Evolutionary conservation across 1,284 basidiomycete species (phyloP).

Genomic region (Anthracocystis walkeri): DNA sequence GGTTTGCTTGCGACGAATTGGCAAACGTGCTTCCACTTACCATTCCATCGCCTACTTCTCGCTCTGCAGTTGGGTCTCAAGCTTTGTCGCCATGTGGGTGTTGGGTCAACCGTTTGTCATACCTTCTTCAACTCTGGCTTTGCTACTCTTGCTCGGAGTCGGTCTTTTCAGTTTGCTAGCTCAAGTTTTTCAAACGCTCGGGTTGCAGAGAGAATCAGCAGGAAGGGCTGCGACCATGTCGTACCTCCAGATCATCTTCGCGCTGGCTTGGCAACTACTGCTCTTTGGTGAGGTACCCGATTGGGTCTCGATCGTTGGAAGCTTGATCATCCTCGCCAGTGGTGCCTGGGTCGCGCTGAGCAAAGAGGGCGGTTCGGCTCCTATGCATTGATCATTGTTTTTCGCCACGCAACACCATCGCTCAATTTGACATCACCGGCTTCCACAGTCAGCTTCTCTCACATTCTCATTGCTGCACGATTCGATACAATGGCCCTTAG

Average conservation of each 20-base stretch:
- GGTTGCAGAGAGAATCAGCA: constrained; percentile 54
- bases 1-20: constrained; percentile 78
- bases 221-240: constrained; percentile 50
- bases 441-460: no score
- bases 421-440: no score
- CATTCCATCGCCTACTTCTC: constrained; percentile 80
- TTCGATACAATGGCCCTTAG: neutral
- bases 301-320: constrained; percentile 37
- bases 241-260: constrained; percentile 53
- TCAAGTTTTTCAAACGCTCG: constrained; percentile 55
- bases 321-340: constrained; percentile 42
- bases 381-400: constrained; percentile 25
- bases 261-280: constrained; percentile 40
- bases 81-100: constrained; percentile 69
- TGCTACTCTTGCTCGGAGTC: constrained; percentile 39
- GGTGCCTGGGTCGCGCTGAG: constrained; percentile 44
- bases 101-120: constrained; percentile 42
- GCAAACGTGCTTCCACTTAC: constrained; percentile 79
- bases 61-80: constrained; percentile 75
- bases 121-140: constrained; percentile 26
- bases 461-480: neutral
- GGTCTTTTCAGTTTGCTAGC: constrained; percentile 53
- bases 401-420: no score
- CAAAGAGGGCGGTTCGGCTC: constrained; percentile 24
- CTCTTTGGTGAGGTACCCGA: constrained; percentile 36